A percentile compares a stretch with the other conserved stretches of the same genome.
These are phyloP conservation scores for Rhodamnia argentea DNA, from an alignment of 345 rosid species.

Conservation along the genomic window DNA sequence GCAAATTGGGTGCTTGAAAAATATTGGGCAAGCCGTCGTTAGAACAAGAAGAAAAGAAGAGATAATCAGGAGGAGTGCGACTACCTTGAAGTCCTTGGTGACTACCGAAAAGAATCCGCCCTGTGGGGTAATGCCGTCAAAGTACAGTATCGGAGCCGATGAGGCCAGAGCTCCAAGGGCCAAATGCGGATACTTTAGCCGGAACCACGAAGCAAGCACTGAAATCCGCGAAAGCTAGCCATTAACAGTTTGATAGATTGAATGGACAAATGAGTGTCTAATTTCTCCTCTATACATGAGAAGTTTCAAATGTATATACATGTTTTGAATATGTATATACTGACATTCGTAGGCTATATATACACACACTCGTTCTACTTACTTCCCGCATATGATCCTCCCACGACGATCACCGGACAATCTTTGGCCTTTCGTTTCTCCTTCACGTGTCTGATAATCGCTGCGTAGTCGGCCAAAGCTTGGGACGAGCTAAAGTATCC, in stretches of 20 bases:
- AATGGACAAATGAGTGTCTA: not conserved
- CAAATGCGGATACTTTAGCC: conserved; percentile 59
- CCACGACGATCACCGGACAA: not conserved
- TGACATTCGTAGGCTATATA: no score
- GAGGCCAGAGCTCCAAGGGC: conserved; percentile 27
- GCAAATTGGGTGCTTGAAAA: no score
- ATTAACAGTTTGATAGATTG: not conserved
- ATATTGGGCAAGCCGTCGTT: no score
- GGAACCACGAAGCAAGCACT: conserved; percentile 70
- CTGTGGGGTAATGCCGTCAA: no score
- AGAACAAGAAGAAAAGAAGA: no score
- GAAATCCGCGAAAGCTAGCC: not conserved
- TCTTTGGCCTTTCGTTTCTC: not conserved
- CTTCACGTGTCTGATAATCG: not conserved
- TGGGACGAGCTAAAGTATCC: not conserved
- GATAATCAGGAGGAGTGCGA: no score
- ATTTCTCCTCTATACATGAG: not conserved
- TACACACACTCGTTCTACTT: not conserved
- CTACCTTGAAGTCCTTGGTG: no score
- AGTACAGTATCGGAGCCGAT: no score
- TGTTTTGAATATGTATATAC: no score
- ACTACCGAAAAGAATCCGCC: no score
- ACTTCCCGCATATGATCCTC: not conserved
- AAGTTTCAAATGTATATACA: no score
- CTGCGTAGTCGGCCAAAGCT: not conserved